Base-by-base conservation (phyloP, 495 filamentous ascomycete genomes). In the Margaritispora aquatica region DNA sequence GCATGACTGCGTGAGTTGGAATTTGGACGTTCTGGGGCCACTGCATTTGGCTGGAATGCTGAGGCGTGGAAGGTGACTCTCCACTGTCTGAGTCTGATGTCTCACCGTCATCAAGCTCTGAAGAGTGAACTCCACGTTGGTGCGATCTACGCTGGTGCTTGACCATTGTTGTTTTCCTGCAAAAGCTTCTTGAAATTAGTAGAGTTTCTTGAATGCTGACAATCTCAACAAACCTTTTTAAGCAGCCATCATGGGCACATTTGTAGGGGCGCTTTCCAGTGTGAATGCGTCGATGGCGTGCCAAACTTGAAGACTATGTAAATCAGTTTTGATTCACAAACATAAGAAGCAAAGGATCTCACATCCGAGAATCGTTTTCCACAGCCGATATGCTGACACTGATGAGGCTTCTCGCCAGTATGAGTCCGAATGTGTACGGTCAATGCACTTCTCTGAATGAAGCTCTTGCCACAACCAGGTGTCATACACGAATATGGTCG, bases 351-450 rank as follows among this genome's bases (percentile, higher is more conserved):
- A 51, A 58, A 57, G 27, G 55, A 46, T 26, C 84, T 75, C 75
- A 94, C 90, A 72, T 94, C 90, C 54, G 90, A 94, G 62, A 96
- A 96, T 55, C 86, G 78, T 70, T 94, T 96, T 27, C 81, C 83
- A 69, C 90, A 96, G n/a, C 84, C 88, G 50, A 81, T 73, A 64
- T 89, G 83, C 66, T 88, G 82, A 70, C 90, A 96, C 58, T 86
- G 79, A 70, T 96, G 90, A 48, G 90, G 90, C 70, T 96, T 96
- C 71, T 95, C 90, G 51, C 90, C 89, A 2, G 89, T 96, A 66
- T 96, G 90, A 22, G 89, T 93, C 53, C 90, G 84, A 48, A 85
- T 88, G 69, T 96, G 90, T 21, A 94, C 90, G 0, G 88, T 93
- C 68, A 95, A 73, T 38, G 90, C 90, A 74, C 89, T 93, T 60